Base-by-base conservation (phyloP, 1,139 yeast species). In the Eremothecium gossypii region DNA sequence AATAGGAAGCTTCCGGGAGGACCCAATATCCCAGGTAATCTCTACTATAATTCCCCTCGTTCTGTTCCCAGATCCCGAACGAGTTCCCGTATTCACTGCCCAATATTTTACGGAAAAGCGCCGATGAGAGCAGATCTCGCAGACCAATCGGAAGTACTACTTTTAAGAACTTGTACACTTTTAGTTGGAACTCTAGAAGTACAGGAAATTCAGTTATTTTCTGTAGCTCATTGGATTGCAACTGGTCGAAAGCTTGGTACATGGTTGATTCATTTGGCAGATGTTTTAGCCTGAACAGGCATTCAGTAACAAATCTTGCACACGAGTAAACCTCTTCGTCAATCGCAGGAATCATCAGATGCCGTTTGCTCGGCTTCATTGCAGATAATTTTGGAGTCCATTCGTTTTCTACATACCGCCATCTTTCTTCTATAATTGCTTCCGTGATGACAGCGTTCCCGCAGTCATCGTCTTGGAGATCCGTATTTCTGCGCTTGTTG, bases 41-140 rank as follows among this genome's bases (percentile, higher is more conserved):
- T 44, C 73, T 70, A 37, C 76, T 77, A 39, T 66, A 74, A 10
- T 52, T 44, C 41, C 63, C 50, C 49, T 67, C 56, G 38, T 56
- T 52, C 1, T 60, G 54, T 36, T 82, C 77, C 85, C 89, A 79
- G 13, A 79, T 76, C 0, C 87, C 87, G 61, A 81, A 81, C 0
- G 87, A 81, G 55, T 81, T 81, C n/a, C 83, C 81, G 30, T 79
- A 71, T 48, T 79, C 83, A 32, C 72, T 66, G 1, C 87, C 87
- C 38, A 78, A 65, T 4, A 76, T 69, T 7, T 65, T 60, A 39
- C 85, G 65, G 17, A 80, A 61, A 2, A 51, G 50, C 3, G 58
- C 57, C 1, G 73, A 61, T 1, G 71, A 66, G 11, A 79, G 61
- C n/a, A 59, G 54, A 1, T 59, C 56, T 38, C 65, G 69, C 28